Evolutionary conservation across 2,329 filamentous ascomycete genomes (phyloP).

Genomic region (Fusarium palustre): DNA sequence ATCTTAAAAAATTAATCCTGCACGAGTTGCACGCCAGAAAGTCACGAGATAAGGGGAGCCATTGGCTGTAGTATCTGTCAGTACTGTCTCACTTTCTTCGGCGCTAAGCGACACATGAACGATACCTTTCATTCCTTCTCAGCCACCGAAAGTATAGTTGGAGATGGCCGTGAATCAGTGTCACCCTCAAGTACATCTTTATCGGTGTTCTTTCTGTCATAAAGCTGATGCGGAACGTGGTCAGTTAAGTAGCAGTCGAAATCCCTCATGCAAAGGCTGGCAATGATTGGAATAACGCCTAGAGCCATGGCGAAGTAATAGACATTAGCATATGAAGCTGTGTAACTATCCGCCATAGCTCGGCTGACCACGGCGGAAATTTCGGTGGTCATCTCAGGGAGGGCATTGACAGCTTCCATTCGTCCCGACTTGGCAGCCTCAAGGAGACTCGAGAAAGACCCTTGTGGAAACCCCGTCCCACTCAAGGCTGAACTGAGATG

Average conservation of each 20-base stretch:
- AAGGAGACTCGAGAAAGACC: background rate
- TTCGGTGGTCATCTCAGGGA: background rate
- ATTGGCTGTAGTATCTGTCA: background rate
- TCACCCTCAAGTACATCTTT: background rate
- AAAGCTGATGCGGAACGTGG: background rate
- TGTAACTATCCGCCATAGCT: background rate
- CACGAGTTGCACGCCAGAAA: fast-evolving
- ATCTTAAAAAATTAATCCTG: background rate
- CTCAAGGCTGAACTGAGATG: background rate
- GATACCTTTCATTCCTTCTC: background rate
- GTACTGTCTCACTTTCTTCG: fast-evolving
- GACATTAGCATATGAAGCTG: background rate
- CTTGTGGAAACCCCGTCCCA: background rate
- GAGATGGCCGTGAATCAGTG: background rate
- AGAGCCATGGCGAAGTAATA: background rate
- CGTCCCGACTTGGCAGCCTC: background rate
- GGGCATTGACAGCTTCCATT: background rate
- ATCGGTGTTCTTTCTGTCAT: background rate
- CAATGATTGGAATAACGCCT: background rate
- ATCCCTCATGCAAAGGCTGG: background rate
- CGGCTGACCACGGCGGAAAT: fast-evolving
- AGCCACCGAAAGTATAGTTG: background rate
- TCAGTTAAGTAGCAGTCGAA: background rate
- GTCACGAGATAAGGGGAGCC: background rate
- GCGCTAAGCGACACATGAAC: fast-evolving